Evolutionary conservation across 768 basidiomycete genomes (phyloP), one percentile per base, ranked within the genome.

Genomic region (Crepidotus variabilis): DNA sequence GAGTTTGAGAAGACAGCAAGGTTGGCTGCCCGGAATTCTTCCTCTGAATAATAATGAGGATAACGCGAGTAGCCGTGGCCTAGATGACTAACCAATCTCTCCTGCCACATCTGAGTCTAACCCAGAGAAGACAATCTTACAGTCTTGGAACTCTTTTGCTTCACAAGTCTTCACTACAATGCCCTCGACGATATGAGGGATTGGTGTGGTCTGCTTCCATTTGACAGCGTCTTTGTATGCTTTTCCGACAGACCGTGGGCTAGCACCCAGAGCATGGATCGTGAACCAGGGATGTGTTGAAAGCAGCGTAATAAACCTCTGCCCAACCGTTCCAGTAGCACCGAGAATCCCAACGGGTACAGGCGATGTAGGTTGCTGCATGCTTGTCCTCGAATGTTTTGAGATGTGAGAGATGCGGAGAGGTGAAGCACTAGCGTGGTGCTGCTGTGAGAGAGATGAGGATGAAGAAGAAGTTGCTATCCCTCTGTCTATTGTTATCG

Each of bases 1-100:
- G 96, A 86, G 61, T 99, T 98, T 20, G 94, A 96, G 73, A 98
- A 99, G 10, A 99, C 88, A 54, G 89, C 85, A 21, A 96, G 82
- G 65, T 98, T 90, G 20, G 96, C 92, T 14, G 79, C 69, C 61
- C 95, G 80, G 73, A 98, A 96, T 0, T 90, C 87, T 23, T 78
- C 74, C 78, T 99, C 96, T 97, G 69, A 8, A 21, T 1, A 24
- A 88, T 88, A 64, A 18, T 23, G 1, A 36, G 59, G 53, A 28
- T 50, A 60, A 51, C 6, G n/a, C 9, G 5, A 47, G 20, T 21
- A 36, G 28, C 45, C 49, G 22, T 52, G 11, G 13, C 6, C 39
- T 21, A 24, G 14, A 33, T 32, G 36, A 63, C 73, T 56, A 65
- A 95, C 96, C 96, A 69, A 98, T 94, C 11, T 95, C 91, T 10